phyloP scores from a whole-genome alignment of 495 filamentous ascomycete species.

The Lepidopterella palustris region DNA sequence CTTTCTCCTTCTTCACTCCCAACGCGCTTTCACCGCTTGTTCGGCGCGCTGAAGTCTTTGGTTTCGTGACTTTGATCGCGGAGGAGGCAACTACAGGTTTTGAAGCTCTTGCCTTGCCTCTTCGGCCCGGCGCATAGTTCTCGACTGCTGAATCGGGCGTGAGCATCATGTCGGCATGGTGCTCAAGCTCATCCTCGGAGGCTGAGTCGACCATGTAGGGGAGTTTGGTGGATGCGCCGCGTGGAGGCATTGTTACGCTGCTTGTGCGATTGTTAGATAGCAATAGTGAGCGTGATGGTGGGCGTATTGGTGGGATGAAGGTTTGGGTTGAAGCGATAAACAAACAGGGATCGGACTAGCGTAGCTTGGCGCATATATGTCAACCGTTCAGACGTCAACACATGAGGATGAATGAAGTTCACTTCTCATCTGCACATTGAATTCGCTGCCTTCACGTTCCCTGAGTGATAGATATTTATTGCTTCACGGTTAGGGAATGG shows the following conservation, averaged over 20 bases:
- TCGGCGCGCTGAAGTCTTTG: slow-evolving; percentile 26
- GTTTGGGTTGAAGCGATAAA: no score
- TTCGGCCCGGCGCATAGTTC: slow-evolving; percentile 24
- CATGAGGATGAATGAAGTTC: neutral
- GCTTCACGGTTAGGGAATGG: no score
- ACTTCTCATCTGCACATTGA: neutral
- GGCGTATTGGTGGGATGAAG: neutral
- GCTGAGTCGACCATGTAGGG: slow-evolving; percentile 62
- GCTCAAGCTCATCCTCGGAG: slow-evolving; percentile 52
- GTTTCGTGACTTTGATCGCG: slow-evolving; percentile 14
- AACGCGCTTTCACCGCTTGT: slow-evolving; percentile 22
- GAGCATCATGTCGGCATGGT: slow-evolving; percentile 36
- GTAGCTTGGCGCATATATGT: neutral
- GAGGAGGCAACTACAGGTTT: slow-evolving; percentile 19
- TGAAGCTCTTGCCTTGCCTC: slow-evolving; percentile 20
- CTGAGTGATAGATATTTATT: no score
- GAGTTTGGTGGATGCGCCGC: slow-evolving; percentile 47
- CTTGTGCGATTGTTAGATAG: neutral
- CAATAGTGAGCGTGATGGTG: neutral
- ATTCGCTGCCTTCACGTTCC: no score
- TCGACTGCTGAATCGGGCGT: slow-evolving; percentile 34
- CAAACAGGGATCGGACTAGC: no score
- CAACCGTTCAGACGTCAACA: neutral
- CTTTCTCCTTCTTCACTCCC: slow-evolving; percentile 21
- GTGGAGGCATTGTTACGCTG: slow-evolving; percentile 47